Evolutionary conservation across 2,329 filamentous ascomycete species (phyloP).

Genomic region (Trichoderma harzianum): DNA sequence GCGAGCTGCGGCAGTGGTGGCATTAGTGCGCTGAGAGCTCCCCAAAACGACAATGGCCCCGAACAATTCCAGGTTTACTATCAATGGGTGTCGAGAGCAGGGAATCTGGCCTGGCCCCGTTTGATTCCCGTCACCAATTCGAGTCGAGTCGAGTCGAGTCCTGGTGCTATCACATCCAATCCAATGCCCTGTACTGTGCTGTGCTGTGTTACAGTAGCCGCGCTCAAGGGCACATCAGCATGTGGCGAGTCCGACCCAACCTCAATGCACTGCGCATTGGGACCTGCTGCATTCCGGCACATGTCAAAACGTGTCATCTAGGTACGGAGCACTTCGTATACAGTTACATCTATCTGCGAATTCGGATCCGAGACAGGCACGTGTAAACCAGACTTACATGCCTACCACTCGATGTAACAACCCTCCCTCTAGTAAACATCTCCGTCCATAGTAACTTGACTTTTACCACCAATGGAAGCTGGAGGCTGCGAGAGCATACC

Average conservation of each 20-base stretch:
- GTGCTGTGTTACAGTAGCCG: neutral
- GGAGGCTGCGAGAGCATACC: neutral
- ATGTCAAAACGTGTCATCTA: neutral
- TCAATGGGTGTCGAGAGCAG: neutral
- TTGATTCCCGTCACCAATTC: neutral
- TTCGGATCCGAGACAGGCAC: neutral
- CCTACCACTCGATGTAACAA: neutral
- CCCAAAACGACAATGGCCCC: neutral
- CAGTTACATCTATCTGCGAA: neutral
- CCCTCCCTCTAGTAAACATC: neutral
- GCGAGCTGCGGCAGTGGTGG: neutral
- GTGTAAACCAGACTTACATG: neutral
- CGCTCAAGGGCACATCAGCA: neutral
- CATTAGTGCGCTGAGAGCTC: slow-evolving; percentile 6
- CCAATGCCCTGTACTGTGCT: neutral
- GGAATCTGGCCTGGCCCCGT: neutral
- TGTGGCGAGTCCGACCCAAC: neutral
- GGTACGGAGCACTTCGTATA: neutral
- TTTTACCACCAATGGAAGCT: neutral
- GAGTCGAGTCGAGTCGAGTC: neutral
- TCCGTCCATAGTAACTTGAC: neutral
- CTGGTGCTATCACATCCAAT: neutral
- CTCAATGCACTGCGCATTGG: neutral
- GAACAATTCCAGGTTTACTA: neutral
- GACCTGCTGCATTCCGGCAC: neutral